Conservation (phyloP, 1,139 yeast genomes). For the Geotrichum fermentans region DNA sequence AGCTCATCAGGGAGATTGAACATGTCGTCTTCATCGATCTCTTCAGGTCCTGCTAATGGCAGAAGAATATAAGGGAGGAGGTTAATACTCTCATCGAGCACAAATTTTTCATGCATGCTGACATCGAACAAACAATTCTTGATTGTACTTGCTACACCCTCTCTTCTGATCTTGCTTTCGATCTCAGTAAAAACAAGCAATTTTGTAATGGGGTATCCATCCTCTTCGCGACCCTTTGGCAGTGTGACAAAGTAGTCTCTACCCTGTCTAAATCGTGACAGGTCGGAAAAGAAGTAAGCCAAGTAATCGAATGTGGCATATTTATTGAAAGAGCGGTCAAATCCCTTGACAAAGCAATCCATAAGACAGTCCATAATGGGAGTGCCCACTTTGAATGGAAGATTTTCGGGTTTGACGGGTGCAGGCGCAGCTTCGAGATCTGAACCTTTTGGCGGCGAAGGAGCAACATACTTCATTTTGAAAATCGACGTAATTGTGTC, state of each 20-base stretch:
- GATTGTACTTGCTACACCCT: constrained; percentile 89
- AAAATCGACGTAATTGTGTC: constrained; percentile 58
- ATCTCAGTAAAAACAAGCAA: constrained; percentile 79
- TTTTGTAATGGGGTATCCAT: constrained; percentile 75
- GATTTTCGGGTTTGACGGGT: constrained; percentile 6
- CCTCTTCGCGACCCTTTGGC: constrained; percentile 49
- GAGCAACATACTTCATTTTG: constrained; percentile 39
- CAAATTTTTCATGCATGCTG: constrained; percentile 55
- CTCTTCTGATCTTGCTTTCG: constrained; percentile 74
- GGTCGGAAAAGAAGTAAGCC: constrained; percentile 84
- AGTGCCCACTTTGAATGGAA: constrained; percentile 36
- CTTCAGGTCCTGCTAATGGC: constrained; percentile 81
- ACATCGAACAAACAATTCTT: constrained; percentile 85
- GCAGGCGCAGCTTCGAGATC: constrained; percentile 19
- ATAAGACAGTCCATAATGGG: constrained; percentile 72
- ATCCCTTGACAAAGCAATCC: constrained; percentile 88
- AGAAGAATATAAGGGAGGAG: constrained; percentile 73
- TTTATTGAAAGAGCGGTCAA: constrained; percentile 63
- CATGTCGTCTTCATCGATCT: constrained; percentile 76
- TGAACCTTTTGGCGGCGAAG: constrained; percentile 10
- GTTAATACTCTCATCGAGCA: constrained; percentile 61
- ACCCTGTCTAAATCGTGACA: constrained; percentile 67
- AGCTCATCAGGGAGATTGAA: constrained; percentile 85
- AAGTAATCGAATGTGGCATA: constrained; percentile 77
- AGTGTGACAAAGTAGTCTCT: constrained; percentile 62